Conservation (phyloP, 768 basidiomycete species). For the Leucosporidium yakuticum region DNA sequence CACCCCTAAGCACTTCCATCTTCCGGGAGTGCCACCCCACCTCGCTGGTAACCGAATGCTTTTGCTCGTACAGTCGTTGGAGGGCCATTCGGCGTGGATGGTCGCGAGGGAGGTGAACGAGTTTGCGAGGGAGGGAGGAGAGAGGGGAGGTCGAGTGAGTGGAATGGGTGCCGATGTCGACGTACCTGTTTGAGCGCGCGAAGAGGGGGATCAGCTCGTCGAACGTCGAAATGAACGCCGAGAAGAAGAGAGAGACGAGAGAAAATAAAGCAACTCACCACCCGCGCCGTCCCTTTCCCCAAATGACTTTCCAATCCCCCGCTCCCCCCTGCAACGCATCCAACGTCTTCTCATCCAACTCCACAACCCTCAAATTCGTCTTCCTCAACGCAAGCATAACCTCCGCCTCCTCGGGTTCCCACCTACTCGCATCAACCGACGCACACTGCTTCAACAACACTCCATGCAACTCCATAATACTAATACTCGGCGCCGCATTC, state of each 20-base stretch:
- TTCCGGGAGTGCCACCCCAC: constrained; percentile 95
- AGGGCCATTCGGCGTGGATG: constrained; percentile 70
- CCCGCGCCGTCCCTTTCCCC: constrained; percentile 84
- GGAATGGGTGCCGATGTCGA: constrained; percentile 46
- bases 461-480: constrained; percentile 57
- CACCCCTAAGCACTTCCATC: constrained; percentile 90
- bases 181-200: constrained; percentile 44
- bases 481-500: constrained; percentile 43
- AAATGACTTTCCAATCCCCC: constrained; percentile 79
- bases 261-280: constrained; percentile 83
- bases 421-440: constrained; percentile 27
- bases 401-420: constrained; percentile 34
- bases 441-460: constrained; percentile 46
- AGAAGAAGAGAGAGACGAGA: constrained; percentile 2
- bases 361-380: constrained; percentile 77
- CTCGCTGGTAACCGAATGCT: constrained; percentile 82
- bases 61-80: constrained; percentile 65
- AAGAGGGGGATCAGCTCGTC: not conserved
- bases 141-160: constrained; percentile 13
- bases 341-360: constrained; percentile 67
- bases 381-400: constrained; percentile 47
- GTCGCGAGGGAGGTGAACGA: constrained; percentile 50
- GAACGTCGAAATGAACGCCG: too few relatives aligned
- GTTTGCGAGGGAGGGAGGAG: constrained; percentile 20
- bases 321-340: constrained; percentile 68